Evolutionary conservation across 1,284 basidiomycete genomes (phyloP).

Genomic region (Ganoderma multipileum): DNA sequence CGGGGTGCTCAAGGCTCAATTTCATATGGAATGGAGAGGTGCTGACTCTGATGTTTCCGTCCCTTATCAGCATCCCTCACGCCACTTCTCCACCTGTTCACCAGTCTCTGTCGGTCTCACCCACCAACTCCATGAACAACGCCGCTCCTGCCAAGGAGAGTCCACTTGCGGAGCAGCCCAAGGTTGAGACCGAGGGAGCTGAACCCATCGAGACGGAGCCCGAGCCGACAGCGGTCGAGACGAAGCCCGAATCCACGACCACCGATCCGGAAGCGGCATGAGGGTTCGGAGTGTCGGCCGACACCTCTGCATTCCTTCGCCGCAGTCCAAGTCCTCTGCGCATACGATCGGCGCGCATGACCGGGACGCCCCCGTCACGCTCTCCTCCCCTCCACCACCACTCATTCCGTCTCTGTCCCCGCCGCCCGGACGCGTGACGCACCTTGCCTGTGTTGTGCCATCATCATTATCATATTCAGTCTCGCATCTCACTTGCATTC

Average conservation of each 20-base stretch:
- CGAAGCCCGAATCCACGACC: slow-evolving; percentile 35
- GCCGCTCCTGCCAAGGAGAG: slow-evolving; percentile 72
- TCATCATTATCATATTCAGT: slow-evolving; percentile 1
- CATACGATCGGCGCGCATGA: slow-evolving; percentile 17
- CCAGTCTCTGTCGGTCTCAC: slow-evolving; percentile 69
- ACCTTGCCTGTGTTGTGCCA: slow-evolving; percentile 1
- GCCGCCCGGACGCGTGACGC: slow-evolving; percentile 25
- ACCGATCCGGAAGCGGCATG: slow-evolving; percentile 18
- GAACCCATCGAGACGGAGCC: slow-evolving; percentile 26
- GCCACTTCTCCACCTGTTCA: slow-evolving; percentile 68
- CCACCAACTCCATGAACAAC: slow-evolving; percentile 56
- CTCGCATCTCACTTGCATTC: slow-evolving; percentile 1
- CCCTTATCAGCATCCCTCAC: slow-evolving; percentile 70
- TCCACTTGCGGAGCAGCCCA: slow-evolving; percentile 44
- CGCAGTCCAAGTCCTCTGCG: background rate
- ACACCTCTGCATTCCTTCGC: slow-evolving; percentile 1
- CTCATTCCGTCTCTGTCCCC: slow-evolving; percentile 15
- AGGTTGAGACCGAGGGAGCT: background rate
- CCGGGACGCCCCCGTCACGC: slow-evolving; percentile 11
- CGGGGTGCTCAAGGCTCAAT: background rate
- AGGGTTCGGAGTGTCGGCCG: slow-evolving; percentile 5
- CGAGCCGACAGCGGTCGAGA: slow-evolving; percentile 26
- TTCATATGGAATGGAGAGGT: slow-evolving; percentile 9
- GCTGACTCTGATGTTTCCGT: slow-evolving; percentile 22
- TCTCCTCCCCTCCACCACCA: background rate